phyloP scores from a whole-genome alignment of 345 rosid genomes.

The Triadica sebifera region DNA sequence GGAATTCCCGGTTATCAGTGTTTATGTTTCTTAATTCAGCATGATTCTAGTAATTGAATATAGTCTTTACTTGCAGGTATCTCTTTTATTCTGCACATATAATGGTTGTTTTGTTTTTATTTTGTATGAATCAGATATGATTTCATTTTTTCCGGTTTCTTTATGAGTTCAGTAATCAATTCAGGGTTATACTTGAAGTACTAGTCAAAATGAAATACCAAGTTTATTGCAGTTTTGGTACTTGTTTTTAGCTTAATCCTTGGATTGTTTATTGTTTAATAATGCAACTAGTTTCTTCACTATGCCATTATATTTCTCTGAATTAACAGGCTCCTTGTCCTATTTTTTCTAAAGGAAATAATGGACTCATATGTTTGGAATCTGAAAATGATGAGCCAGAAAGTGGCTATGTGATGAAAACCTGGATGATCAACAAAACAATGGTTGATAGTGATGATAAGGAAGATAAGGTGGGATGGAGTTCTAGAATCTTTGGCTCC shows the following conservation, averaged over 20 bases:
- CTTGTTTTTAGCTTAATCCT: neutral
- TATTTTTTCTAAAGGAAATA: constrained; percentile 35
- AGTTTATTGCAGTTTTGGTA: neutral
- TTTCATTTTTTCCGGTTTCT: neutral
- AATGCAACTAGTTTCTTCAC: neutral
- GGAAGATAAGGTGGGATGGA: constrained; percentile 25
- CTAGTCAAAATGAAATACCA: neutral
- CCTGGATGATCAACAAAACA: constrained; percentile 29
- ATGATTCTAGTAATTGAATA: neutral
- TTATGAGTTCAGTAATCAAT: neutral
- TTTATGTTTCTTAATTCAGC: neutral
- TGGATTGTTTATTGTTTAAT: neutral
- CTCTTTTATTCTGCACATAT: neutral
- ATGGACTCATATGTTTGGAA: constrained; percentile 57
- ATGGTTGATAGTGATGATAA: constrained; percentile 23
- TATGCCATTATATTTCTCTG: neutral
- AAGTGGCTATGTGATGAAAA: constrained; percentile 30
- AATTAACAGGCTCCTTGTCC: neutral
- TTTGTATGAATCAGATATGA: too few relatives aligned
- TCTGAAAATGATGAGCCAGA: constrained; percentile 55
- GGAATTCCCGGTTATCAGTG: neutral
- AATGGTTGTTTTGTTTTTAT: neutral
- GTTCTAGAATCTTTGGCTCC: constrained; percentile 20
- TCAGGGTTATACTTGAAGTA: neutral
- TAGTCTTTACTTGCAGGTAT: neutral